Evolutionary conservation across 1,284 basidiomycete species (phyloP).

Genomic region (Entoloma clypeatum): DNA sequence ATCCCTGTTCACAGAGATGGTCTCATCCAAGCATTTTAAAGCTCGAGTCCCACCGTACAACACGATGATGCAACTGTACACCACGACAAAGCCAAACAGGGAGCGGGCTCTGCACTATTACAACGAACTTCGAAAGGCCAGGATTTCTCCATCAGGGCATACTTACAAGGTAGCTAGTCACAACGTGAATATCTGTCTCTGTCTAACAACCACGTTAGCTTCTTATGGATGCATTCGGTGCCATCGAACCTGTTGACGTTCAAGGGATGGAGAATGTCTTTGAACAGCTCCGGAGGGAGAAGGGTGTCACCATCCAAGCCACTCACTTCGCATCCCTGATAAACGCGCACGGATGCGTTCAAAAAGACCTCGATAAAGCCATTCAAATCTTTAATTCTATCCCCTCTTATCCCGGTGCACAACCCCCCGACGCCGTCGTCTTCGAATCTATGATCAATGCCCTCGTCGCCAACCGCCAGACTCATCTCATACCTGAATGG

Average conservation of each 20-base stretch:
- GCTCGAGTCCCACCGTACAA: conserved; percentile 93
- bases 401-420: conserved; percentile 41
- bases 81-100: conserved; percentile 85
- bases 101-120: conserved; percentile 77
- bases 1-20: conserved; percentile 86
- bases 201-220: conserved; percentile 45
- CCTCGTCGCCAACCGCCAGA: conserved; percentile 74
- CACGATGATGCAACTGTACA: conserved; percentile 98
- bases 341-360: conserved; percentile 83
- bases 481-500: conserved; percentile 77
- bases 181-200: conserved; percentile 17
- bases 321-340: conserved; percentile 93
- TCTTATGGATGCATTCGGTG: conserved; percentile 87
- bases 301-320: conserved; percentile 63
- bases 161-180: conserved; percentile 95
- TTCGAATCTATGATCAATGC: conserved; percentile 93
- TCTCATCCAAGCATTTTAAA: conserved; percentile 67
- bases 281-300: conserved; percentile 51
- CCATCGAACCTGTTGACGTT: conserved; percentile 83
- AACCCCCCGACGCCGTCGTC: conserved; percentile 76
- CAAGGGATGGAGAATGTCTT: conserved; percentile 75
- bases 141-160: conserved; percentile 77
- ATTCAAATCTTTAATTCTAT: conserved; percentile 80
- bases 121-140: conserved; percentile 58
- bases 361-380: conserved; percentile 77